Base-by-base conservation (phyloP, 2,329 filamentous ascomycete species). In the Fonsecaea erecta region DNA sequence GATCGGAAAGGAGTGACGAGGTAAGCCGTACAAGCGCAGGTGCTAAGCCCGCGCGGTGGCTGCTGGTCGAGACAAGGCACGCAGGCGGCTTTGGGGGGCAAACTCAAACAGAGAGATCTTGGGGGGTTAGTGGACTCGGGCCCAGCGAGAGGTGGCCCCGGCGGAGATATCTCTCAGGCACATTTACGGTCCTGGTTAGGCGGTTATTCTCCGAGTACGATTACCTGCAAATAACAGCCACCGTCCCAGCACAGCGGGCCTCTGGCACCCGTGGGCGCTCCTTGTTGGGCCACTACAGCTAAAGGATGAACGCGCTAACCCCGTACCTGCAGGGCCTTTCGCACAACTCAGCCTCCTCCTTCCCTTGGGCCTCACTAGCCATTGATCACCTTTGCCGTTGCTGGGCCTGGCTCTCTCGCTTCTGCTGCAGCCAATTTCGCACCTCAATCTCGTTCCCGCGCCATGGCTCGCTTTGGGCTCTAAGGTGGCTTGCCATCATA, bases 401-500 rank as follows among this genome's bases (percentile, higher is more conserved):
- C 30, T 37, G 43, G 57, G 48, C 46, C 46, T 60, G 57, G 30
- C 48, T 48, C 30, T 52, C 34, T 46, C 35, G 54, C 57, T 60
- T 60, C 52, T 43, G 55, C 48, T 35, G 62, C 59, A 53, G 24
- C 58, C 62, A 68, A 68, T 68, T 62, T 68, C 54, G 37, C 56
- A 21, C 30, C 58, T 40, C 65, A 68, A 68, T 68, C 59, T 68
- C 65, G 59, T 51, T 58, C 37, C 58, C 26, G 18, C 43, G 32
- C 64, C 28, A 35, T 40, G 32, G 32, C 30, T 59, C 32, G 54
- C 6, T 9, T 62, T 51, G 26, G 7, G 48, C 53, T 40, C 7
- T 40, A 37, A 26, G 24, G 56, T 62, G 63, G 54, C 63, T 63
- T n/a, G n/a, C n/a, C n/a, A n/a, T n/a, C n/a, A n/a, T n/a, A n/a